Base-by-base conservation (phyloP, 768 basidiomycete species). In the Lactifluus pinguis region DNA sequence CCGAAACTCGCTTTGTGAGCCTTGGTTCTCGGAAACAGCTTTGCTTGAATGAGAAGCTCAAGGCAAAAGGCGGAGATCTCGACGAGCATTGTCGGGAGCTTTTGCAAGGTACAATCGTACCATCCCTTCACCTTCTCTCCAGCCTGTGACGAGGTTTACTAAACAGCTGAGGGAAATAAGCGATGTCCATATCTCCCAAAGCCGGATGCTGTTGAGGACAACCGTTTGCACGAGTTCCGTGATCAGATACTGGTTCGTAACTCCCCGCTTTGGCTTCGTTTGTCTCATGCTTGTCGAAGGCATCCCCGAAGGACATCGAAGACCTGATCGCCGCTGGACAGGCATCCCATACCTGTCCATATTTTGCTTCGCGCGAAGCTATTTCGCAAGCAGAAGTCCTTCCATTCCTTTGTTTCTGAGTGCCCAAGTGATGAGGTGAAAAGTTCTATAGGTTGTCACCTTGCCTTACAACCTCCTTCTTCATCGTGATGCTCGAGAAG, bases 381-480 rank as follows among this genome's bases (percentile, higher is more conserved):
- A 92, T 98, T 55, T 83, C 87, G 41, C 90, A 92, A 69, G 92
- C 95, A 36, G 89, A 98, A 79, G 92, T 92, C 62, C 38, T 13
- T 10, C 10, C 19, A 25, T 34, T 29, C 36, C 32, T 32, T 32
- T 42, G 32, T 55, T 48, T 9, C 41, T 10, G 13, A 8, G 13
- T 34, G 52, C 56, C 9, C 17, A 42, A 49, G 42, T 53, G 51
- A 45, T 39, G 36, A 56, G 19, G 62, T 52, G 41, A 36, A 34
- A 41, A 25, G 49, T 38, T 39, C 29, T 60, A 38, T 54, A 95
- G 92, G 77, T 98, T 1, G 84, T 97, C n/a, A 87, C 89, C 0
- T 76, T 98, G 8, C 97, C 95, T 0, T 99, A 99, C 71, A 95
- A 95, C 71, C 84, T 98, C 19, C 77, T 98, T 1, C 75, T 99